Conservation (phyloP, 73 alveolate genomes). For the Tetrahymena elliotti region DNA sequence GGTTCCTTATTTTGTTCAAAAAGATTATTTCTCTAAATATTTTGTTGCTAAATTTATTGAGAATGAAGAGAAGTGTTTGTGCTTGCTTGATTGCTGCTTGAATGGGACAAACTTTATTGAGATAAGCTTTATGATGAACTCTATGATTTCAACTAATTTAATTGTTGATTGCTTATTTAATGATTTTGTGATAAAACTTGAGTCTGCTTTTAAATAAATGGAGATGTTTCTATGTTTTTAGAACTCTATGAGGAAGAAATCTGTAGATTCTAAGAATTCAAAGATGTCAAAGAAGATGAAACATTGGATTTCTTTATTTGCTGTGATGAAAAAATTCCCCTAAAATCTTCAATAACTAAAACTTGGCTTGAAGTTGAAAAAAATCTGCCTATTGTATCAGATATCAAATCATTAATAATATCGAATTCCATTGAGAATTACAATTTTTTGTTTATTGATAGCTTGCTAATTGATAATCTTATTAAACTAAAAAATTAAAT, state of each 20-base stretch:
- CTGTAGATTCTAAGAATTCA: background rate
- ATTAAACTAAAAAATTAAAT: background rate
- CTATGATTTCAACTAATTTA: background rate
- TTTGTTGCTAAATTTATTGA: background rate
- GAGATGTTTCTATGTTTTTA: background rate
- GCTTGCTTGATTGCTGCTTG: background rate
- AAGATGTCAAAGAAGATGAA: background rate
- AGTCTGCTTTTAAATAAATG: background rate
- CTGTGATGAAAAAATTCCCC: background rate
- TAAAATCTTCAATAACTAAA: background rate
- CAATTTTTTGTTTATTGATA: background rate
- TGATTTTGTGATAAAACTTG: background rate
- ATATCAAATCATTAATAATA: background rate
- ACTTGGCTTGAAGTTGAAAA: background rate
- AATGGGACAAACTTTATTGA: background rate
- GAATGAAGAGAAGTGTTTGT: background rate
- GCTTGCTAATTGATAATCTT: background rate
- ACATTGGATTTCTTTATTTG: background rate
- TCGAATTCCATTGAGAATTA: background rate
- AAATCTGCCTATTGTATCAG: background rate
- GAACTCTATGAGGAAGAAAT: background rate
- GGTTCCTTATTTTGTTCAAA: background rate
- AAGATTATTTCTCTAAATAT: background rate
- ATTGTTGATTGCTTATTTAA: background rate
- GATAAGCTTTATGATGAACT: background rate